Base-by-base conservation (phyloP, 371 early-diverging fungal genomes). In the Apophysomyces elegans region DNA sequence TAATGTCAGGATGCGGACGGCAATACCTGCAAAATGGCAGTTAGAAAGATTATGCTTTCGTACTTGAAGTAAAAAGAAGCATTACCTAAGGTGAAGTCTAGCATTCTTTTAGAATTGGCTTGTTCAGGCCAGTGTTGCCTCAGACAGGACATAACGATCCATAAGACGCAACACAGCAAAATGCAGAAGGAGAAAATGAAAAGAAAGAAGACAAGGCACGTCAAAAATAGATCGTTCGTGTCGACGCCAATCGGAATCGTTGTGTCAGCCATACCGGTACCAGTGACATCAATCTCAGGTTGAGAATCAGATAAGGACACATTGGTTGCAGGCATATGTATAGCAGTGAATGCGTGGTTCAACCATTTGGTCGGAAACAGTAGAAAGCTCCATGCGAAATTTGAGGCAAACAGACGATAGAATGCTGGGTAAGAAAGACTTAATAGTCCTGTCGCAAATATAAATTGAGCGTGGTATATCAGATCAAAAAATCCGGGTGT, bases 341-440 rank as follows among this genome's bases (percentile, higher is more conserved):
- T 11, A 1, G 47, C 18, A 8, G 21, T 11, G 3, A 50, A 21
- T 8, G 35, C 18, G 45, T 39, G 8, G 3, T 21, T 2, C 32
- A 81, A 39, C 71, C 75, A 79, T 3, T 35, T 50, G 1, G 71
- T 60, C 4, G 66, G 56, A 43, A 75, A 71, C 9, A 81, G 16
- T n/a, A 86, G 68, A 41, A 79, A 85, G 32, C 84, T 81, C 87
- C 87, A 86, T 13, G 83, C 72, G 58, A 86, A 86, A 58, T 84
- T 80, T 0, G 85, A 79, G 0, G 82, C 76, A 63, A 86, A 85
- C 6, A 85, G 70, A 0, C 76, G 64, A 59, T 84, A 83, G 50
- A 86, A 86, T 5, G 72, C 64, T 5, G 87, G 87, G 60, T 86
- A 86, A 57, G 75, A 70, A 47, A 86, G 56, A 26, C 77, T 81